Evolutionary conservation across 768 basidiomycete genomes (phyloP).

Genomic region (Lactifluus piperatus): DNA sequence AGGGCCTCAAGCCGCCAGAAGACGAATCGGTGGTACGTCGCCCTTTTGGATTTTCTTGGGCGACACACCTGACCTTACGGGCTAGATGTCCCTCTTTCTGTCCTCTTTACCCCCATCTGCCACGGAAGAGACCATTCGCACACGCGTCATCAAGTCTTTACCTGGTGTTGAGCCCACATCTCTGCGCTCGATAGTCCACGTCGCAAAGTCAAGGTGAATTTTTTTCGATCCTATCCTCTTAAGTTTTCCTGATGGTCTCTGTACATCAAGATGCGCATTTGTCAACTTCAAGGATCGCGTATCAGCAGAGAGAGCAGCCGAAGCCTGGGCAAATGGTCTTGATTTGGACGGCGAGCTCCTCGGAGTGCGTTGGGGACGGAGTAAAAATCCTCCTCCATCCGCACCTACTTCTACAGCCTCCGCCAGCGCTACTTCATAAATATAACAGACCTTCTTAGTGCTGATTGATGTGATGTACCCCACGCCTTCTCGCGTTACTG

Average conservation of each 20-base stretch:
- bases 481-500: not conserved
- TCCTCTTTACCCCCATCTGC: conserved; percentile 62
- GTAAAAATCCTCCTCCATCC: conserved; percentile 30
- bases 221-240: not conserved
- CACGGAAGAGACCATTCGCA: conserved; percentile 67
- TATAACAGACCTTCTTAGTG: not conserved
- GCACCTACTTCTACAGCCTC: not conserved
- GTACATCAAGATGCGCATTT: conserved; percentile 73
- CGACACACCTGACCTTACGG: conserved; percentile 5
- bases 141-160: conserved; percentile 58
- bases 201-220: conserved; percentile 64
- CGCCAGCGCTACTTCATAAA: not conserved
- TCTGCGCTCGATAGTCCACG: conserved; percentile 78
- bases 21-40: conserved; percentile 72
- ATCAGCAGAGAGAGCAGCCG: conserved; percentile 81
- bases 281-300: conserved; percentile 82
- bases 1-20: conserved; percentile 85
- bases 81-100: conserved; percentile 79
- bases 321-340: conserved; percentile 84
- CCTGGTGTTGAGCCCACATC: conserved; percentile 54
- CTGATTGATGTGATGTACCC: conserved; percentile 7
- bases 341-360: conserved; percentile 74
- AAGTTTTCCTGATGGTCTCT: not conserved
- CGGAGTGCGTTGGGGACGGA: conserved; percentile 83
- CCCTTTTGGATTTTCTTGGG: not conserved